Evolutionary conservation across 345 rosid genomes (phyloP).

Genomic region (Populus tremula): DNA sequence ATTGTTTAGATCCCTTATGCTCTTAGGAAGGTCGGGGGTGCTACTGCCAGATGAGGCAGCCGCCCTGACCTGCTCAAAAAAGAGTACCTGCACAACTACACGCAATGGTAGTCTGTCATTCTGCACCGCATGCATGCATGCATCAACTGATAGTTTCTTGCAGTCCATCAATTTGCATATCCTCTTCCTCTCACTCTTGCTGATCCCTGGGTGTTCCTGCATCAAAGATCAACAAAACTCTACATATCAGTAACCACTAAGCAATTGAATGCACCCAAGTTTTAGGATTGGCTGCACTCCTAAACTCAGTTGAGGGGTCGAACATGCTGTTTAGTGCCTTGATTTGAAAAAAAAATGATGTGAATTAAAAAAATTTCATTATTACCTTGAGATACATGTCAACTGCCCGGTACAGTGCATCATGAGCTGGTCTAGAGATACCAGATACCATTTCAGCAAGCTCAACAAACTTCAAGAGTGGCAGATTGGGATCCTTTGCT

Average conservation of each 20-base stretch:
- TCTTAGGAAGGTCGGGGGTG: slow-evolving; percentile 70
- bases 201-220: slow-evolving; percentile 74
- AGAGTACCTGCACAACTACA: slow-evolving; percentile 75
- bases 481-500: slow-evolving; percentile 65
- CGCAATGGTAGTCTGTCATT: slow-evolving; percentile 79
- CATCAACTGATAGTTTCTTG: slow-evolving; percentile 75
- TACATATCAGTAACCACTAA: neutral
- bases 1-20: slow-evolving; percentile 50
- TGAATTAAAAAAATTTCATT: neutral
- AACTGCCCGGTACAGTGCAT: slow-evolving; percentile 76
- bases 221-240: slow-evolving; percentile 1
- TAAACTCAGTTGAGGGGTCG: neutral
- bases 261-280: neutral
- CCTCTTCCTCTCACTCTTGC: slow-evolving; percentile 75
- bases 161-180: slow-evolving; percentile 91
- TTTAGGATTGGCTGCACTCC: neutral
- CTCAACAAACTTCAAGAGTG: slow-evolving; percentile 50
- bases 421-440: slow-evolving; percentile 72
- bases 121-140: slow-evolving; percentile 83
- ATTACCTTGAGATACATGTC: slow-evolving; percentile 78
- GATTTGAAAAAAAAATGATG: neutral
- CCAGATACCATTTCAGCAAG: slow-evolving; percentile 64
- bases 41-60: slow-evolving; percentile 78
- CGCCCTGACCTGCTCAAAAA: slow-evolving; percentile 72
- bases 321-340: neutral